A percentile compares a stretch with the other conserved stretches of the same genome.
Evolutionary conservation across 768 basidiomycete species (phyloP).

Genomic region (Cystofilobasidium capitatum): DNA sequence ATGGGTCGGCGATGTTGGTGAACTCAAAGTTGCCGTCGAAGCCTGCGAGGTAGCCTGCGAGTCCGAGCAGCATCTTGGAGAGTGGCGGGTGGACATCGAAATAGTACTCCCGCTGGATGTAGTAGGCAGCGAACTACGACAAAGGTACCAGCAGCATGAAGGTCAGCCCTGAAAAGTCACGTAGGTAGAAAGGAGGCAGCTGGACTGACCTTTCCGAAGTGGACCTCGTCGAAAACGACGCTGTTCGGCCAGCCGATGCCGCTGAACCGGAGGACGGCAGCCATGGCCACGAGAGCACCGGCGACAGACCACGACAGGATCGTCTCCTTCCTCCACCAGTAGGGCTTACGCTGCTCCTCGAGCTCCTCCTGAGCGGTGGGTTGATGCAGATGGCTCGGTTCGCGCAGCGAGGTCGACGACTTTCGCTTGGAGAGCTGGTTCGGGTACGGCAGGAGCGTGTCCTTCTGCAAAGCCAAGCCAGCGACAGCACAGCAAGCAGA

Average conservation of each 20-base stretch:
- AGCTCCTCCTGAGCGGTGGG: constrained; percentile 7
- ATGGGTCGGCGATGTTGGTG: constrained; percentile 90
- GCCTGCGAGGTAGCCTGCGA: constrained; percentile 92
- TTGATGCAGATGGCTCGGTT: not conserved
- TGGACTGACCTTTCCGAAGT: constrained; percentile 66
- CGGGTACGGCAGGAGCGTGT: not conserved
- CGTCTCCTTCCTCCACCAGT: constrained; percentile 21
- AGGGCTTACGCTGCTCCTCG: constrained; percentile 11
- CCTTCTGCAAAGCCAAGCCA: not conserved
- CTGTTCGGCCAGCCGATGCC: constrained; percentile 34
- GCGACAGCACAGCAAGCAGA: not conserved
- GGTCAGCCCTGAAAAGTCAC: not conserved
- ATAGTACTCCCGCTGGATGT: constrained; percentile 86
- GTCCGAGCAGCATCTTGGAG: constrained; percentile 85
- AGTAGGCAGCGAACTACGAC: constrained; percentile 70
- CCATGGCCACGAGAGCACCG: constrained; percentile 15
- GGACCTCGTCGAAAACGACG: constrained; percentile 81
- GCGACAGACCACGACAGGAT: constrained; percentile 21
- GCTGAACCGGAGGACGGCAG: constrained; percentile 31
- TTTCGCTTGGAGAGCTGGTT: not conserved
- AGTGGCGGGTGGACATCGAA: constrained; percentile 99
- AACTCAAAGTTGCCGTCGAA: constrained; percentile 91
- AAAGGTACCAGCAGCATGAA: not conserved
- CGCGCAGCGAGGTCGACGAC: not conserved
- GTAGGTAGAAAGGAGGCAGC: not conserved